Percentiles rank a stretch among this genome's conserved stretches.
phyloP scores from a whole-genome alignment of 2,329 filamentous ascomycete species.

The Aspergillus sp. region DNA sequence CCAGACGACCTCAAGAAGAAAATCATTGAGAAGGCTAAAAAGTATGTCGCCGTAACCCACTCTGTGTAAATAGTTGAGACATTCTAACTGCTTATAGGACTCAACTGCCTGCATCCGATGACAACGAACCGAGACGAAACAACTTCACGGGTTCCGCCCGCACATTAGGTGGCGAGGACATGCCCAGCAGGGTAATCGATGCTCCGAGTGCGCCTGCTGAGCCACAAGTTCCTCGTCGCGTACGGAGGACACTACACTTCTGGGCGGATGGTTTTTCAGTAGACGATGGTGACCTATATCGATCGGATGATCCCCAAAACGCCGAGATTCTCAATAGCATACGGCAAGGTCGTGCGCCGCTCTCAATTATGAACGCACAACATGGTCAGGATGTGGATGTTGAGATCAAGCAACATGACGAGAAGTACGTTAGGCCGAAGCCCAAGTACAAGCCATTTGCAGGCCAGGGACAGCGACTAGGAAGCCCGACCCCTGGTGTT shows the following conservation, averaged over 20 bases:
- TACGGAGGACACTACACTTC: conserved; percentile 61
- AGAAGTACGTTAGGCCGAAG: conserved; percentile 64
- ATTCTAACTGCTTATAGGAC: conserved; percentile 24
- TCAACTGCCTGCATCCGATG: conserved; percentile 39
- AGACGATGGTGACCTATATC: conserved; percentile 63
- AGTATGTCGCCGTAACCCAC: conserved; percentile 19
- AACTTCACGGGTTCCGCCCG: conserved; percentile 61
- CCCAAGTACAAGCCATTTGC: conserved; percentile 64
- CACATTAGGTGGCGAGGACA: conserved; percentile 66
- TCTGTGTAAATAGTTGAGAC: background rate
- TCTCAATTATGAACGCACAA: conserved; percentile 63
- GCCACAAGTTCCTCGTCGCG: conserved; percentile 48
- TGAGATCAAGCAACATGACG: conserved; percentile 63
- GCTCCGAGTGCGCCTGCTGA: conserved; percentile 46
- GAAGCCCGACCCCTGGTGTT: conserved; percentile 61
- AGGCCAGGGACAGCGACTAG: conserved; percentile 61
- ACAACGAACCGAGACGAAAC: conserved; percentile 42
- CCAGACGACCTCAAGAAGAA: conserved; percentile 56
- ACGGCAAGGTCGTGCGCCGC: conserved; percentile 61
- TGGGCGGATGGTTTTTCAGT: conserved; percentile 68
- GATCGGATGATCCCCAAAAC: conserved; percentile 63
- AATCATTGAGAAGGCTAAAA: conserved; percentile 50
- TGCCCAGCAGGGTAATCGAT: conserved; percentile 57
- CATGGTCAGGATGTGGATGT: conserved; percentile 65
- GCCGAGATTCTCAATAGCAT: conserved; percentile 63